Percentiles rank a stretch among this genome's conserved stretches.
Conservation (phyloP, 129 eudicot genomes). For the Pittosporum tobira region DNA sequence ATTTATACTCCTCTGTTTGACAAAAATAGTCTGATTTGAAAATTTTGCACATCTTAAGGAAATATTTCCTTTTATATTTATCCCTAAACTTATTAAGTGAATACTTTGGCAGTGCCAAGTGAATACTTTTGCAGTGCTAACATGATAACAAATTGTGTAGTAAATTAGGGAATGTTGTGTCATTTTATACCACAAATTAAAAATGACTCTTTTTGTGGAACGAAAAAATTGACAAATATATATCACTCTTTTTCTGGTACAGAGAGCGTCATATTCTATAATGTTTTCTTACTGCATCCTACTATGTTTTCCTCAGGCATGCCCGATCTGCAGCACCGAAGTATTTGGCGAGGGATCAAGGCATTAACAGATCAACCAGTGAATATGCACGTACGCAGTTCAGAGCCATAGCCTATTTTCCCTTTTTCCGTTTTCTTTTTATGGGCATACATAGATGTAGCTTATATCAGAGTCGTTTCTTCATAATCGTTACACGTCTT, state of each 20-base stretch:
- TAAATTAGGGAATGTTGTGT: no score
- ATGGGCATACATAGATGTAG: constrained; percentile 29
- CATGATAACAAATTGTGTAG: no score
- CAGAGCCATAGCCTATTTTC: constrained; percentile 3
- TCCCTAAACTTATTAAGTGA: no score
- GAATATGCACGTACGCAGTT: constrained; percentile 14
- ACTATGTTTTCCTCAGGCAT: constrained; percentile 35
- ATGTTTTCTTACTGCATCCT: constrained; percentile 1
- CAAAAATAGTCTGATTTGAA: no score
- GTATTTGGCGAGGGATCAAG: constrained; percentile 47
- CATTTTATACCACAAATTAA: no score
- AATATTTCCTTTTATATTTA: no score
- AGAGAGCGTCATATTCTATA: not conserved
- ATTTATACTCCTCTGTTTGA: no score
- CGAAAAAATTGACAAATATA: no score
- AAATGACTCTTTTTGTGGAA: no score
- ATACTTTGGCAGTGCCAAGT: no score
- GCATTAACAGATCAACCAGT: constrained; percentile 15
- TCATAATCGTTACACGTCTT: constrained; percentile 17
- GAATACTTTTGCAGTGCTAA: no score
- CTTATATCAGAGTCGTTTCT: constrained; percentile 21
- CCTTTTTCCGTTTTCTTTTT: constrained; percentile 9
- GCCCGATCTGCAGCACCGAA: constrained; percentile 77
- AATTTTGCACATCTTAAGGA: no score
- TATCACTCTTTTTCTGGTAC: not conserved